A percentile compares a stretch with the other conserved stretches of the same genome.
phyloP scores from a whole-genome alignment of 176 grass and related monocot species.

The Panicum miliaceum region DNA sequence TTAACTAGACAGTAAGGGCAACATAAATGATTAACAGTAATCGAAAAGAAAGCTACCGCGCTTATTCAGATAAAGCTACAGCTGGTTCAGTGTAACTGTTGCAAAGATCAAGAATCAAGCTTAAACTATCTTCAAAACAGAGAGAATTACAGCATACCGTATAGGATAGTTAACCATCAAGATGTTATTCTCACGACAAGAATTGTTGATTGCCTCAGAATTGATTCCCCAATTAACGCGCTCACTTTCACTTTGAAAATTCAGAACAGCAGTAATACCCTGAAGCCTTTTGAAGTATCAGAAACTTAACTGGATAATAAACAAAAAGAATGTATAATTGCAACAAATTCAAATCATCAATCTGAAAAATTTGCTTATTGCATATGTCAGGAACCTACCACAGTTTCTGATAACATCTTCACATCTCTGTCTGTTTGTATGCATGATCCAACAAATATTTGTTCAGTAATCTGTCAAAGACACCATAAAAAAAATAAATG shows the following conservation, averaged over 20 bases:
- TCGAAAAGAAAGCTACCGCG: neutral
- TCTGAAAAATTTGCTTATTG: neutral
- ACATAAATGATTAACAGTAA: neutral
- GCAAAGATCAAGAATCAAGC: constrained; percentile 21
- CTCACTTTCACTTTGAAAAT: constrained; percentile 97
- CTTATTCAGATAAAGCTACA: constrained; percentile 11
- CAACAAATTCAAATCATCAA: neutral
- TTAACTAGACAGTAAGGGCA: constrained; percentile 4
- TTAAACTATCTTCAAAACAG: neutral
- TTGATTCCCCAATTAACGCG: constrained; percentile 90
- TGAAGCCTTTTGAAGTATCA: constrained; percentile 68
- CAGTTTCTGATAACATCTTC: constrained; percentile 72
- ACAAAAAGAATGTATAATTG: constrained; percentile 20
- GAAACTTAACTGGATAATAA: constrained; percentile 38
- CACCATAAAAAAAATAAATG: constrained; percentile 4
- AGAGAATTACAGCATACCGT: constrained; percentile 48
- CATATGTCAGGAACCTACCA: constrained; percentile 60
- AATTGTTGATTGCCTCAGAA: constrained; percentile 80
- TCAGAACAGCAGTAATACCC: constrained; percentile 96
- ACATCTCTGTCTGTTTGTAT: constrained; percentile 95
- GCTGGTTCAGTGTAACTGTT: neutral
- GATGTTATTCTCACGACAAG: constrained; percentile 73
- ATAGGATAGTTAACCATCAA: constrained; percentile 97
- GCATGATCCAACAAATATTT: constrained; percentile 97
- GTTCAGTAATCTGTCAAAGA: constrained; percentile 79